Evolutionary conservation across 805 yeast genomes (phyloP).

Genomic region (Metschnikowia santaceciliae): DNA sequence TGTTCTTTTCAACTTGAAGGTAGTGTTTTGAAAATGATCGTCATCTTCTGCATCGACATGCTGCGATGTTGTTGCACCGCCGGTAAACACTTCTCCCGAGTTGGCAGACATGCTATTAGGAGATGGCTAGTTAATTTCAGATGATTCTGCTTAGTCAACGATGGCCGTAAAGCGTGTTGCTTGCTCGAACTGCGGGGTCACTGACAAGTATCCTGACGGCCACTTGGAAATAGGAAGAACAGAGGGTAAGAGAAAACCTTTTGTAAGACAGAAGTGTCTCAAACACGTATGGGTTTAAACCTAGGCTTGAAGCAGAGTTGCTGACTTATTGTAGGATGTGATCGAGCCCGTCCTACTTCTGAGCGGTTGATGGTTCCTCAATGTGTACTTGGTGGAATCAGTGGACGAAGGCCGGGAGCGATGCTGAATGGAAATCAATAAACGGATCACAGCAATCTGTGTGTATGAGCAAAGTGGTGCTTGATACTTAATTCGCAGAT

Average conservation of each 20-base stretch:
- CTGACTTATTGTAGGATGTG: background rate
- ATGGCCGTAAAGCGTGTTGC: background rate
- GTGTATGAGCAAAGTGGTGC: constrained; percentile 1
- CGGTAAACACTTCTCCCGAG: constrained; percentile 37
- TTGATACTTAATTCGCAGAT: constrained; percentile 8
- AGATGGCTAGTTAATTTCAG: background rate
- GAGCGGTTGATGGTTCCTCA: constrained; percentile 4
- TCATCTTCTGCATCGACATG: constrained; percentile 69
- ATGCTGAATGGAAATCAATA: background rate
- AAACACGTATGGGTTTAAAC: background rate
- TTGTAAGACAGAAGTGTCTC: background rate
- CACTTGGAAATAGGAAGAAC: background rate
- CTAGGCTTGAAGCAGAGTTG: background rate
- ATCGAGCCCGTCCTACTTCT: constrained; percentile 1
- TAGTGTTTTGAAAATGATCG: constrained; percentile 62
- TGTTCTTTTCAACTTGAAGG: constrained; percentile 76
- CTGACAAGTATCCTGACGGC: background rate
- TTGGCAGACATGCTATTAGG: constrained; percentile 9
- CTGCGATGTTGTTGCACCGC: constrained; percentile 62
- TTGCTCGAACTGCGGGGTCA: background rate
- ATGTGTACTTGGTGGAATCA: constrained; percentile 2
- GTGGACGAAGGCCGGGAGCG: constrained; percentile 5
- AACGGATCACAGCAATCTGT: background rate
- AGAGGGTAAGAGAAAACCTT: background rate
- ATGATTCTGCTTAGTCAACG: background rate